Conservation (phyloP, 768 basidiomycete genomes). For the Hygrocybe punicea region DNA sequence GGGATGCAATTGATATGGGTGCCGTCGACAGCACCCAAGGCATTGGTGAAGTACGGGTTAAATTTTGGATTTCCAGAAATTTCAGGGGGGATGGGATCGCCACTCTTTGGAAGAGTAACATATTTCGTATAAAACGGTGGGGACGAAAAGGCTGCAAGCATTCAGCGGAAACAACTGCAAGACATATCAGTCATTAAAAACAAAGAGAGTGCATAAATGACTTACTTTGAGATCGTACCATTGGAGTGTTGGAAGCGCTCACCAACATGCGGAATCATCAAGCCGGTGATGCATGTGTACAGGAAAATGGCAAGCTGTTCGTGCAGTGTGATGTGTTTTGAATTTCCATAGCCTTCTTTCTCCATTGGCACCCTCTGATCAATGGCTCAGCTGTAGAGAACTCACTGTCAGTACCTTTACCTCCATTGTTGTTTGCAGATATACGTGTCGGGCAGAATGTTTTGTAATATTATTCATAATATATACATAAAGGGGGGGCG, state of each 20-base stretch:
- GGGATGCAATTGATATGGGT: too few species aligned
- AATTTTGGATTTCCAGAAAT: conserved; percentile 28
- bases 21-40: too few species aligned
- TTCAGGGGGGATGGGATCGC: conserved; percentile 14
- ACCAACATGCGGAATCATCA: conserved; percentile 24
- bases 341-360: conserved; percentile 24
- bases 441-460: too few species aligned
- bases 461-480: too few species aligned
- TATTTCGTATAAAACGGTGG: too few species aligned
- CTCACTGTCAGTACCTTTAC: too few species aligned
- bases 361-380: too few species aligned
- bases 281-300: conserved; percentile 25
- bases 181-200: neutral
- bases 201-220: conserved; percentile 9
- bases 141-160: conserved; percentile 10
- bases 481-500: too few species aligned
- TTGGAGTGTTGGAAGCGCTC: conserved; percentile 29
- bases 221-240: conserved; percentile 22
- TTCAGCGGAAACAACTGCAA: conserved; percentile 12
- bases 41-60: conserved; percentile 32
- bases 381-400: too few species aligned
- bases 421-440: too few species aligned
- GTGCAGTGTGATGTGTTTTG: conserved; percentile 22
- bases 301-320: conserved; percentile 31
- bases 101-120: conserved; percentile 17